phyloP scores from a whole-genome alignment of 2,329 filamentous ascomycete species.

The Trichoderma simmonsii region DNA sequence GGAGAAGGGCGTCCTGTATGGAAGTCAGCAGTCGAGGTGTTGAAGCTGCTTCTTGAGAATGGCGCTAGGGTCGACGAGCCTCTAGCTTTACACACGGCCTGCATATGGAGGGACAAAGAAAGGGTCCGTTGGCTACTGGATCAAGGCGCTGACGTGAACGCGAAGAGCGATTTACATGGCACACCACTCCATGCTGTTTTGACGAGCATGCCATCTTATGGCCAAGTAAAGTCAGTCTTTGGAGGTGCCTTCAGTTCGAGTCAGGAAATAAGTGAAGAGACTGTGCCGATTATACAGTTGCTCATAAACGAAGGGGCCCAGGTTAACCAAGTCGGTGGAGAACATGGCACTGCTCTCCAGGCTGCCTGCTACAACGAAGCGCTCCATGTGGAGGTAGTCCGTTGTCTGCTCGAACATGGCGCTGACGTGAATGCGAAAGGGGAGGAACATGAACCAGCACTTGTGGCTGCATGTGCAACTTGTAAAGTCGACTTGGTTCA shows the following conservation, averaged over 20 bases:
- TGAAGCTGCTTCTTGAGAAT: neutral
- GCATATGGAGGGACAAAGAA: rapidly evolving
- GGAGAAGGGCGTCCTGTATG: neutral
- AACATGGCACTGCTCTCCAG: neutral
- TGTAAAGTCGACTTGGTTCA: too few species aligned
- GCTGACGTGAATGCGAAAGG: neutral
- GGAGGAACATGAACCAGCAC: neutral
- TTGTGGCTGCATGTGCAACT: neutral
- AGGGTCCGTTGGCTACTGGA: neutral
- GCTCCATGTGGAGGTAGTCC: neutral
- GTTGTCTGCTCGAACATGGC: neutral
- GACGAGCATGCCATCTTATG: too few species aligned
- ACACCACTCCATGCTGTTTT: neutral
- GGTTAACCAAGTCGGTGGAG: neutral
- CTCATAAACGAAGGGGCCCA: neutral
- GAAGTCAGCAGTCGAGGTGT: neutral
- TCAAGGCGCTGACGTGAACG: neutral
- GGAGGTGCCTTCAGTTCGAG: too few species aligned
- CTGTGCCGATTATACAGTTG: neutral
- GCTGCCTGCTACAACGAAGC: rapidly evolving
- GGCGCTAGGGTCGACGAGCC: neutral
- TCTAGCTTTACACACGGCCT: neutral
- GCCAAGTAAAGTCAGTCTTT: too few species aligned
- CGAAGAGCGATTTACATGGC: neutral
- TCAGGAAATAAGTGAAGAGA: neutral